Percentiles rank a stretch among this genome's conserved stretches.
phyloP scores from a whole-genome alignment of 2,329 filamentous ascomycete species.

The Amphichorda felina region DNA sequence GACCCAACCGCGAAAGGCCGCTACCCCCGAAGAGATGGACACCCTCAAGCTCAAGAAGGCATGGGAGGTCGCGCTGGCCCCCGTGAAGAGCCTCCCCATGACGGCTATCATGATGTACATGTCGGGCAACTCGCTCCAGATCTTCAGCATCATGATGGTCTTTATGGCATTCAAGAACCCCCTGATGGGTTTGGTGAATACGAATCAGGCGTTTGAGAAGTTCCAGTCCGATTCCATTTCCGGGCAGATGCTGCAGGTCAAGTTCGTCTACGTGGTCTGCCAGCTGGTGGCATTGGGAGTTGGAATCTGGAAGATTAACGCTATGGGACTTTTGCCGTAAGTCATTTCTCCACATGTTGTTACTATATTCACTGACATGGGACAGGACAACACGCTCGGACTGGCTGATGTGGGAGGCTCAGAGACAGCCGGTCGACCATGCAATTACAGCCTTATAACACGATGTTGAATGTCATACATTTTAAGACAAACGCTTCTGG shows the following conservation, averaged over 20 bases:
- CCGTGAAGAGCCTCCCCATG: conserved; percentile 92
- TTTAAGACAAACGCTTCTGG: too few species aligned
- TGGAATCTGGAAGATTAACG: conserved; percentile 93
- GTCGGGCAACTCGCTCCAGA: conserved; percentile 95
- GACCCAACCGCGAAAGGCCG: conserved; percentile 46
- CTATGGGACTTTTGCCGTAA: conserved; percentile 87
- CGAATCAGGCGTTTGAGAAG: conserved; percentile 79
- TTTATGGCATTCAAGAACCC: conserved; percentile 98
- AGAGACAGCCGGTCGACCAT: conserved; percentile 55
- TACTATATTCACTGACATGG: background rate
- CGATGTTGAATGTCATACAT: too few species aligned
- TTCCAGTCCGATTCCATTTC: conserved; percentile 77
- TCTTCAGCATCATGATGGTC: conserved; percentile 99
- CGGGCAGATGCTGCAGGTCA: conserved; percentile 65
- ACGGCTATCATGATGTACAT: conserved; percentile 99
- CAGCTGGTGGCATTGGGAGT: conserved; percentile 74
- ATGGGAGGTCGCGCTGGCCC: conserved; percentile 91
- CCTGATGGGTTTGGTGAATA: conserved; percentile 69
- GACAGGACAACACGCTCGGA: conserved; percentile 83
- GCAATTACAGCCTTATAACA: conserved; percentile 48
- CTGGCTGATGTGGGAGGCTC: conserved; percentile 91
- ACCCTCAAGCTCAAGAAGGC: conserved; percentile 96
- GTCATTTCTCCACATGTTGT: conserved; percentile 21
- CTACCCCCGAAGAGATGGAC: conserved; percentile 78
- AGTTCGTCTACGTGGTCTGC: conserved; percentile 77